These are phyloP conservation scores for Quercus variabilis DNA, from an alignment of 306 rosid genomes.

Conservation along the genomic window DNA sequence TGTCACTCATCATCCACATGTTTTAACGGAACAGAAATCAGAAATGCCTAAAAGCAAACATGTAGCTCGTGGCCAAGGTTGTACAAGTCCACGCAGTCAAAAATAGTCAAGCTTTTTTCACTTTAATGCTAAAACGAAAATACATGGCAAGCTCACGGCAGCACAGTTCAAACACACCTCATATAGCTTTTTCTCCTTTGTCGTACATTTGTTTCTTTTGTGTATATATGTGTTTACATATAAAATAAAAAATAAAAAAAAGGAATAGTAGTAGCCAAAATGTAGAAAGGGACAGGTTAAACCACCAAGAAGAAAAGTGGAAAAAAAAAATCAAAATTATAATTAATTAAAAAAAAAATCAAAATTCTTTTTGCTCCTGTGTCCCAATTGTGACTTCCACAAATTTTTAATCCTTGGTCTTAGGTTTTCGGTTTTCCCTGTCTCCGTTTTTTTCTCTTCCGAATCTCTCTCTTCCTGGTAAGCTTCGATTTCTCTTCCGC, in stretches of 20 bases:
- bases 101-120: no score
- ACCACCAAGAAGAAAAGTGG: slow-evolving; percentile 3
- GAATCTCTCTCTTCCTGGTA: slow-evolving; percentile 19
- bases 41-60: no score
- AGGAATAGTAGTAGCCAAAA: background rate
- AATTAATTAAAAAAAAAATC: background rate
- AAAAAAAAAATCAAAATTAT: background rate
- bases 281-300: slow-evolving; percentile 29
- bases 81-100: no score
- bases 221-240: no score
- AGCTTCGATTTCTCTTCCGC: slow-evolving; percentile 23
- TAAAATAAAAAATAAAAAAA: background rate
- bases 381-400: slow-evolving; percentile 25
- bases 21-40: no score
- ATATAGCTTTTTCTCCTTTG: no score
- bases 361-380: slow-evolving; percentile 22
- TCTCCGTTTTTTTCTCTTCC: background rate
- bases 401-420: slow-evolving; percentile 10
- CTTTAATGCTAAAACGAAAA: no score
- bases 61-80: no score
- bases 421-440: slow-evolving; percentile 27
- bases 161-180: no score
- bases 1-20: no score
- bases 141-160: no score
- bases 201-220: background rate